A percentile compares a stretch with the other conserved stretches of the same genome.
Evolutionary conservation across 805 yeast species (phyloP).

Genomic region (Metschnikowia gelsemii): DNA sequence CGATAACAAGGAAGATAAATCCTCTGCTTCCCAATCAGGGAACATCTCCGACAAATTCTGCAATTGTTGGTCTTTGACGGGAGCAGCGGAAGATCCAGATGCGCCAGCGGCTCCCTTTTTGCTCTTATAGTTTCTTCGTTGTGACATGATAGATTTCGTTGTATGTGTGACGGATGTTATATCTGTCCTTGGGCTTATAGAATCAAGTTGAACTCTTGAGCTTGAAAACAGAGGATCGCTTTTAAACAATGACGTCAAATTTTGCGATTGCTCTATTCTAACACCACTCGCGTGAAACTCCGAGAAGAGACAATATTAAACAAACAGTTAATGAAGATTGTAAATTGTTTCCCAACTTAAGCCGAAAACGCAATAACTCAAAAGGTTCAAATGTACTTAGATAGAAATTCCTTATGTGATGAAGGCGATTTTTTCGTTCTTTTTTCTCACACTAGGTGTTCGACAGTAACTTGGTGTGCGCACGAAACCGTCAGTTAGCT

Average conservation of each 20-base stretch:
- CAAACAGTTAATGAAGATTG: not conserved
- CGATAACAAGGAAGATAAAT: slow-evolving; percentile 67
- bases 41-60: slow-evolving; percentile 78
- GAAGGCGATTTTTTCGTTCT: slow-evolving; percentile 10
- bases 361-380: slow-evolving; percentile 3
- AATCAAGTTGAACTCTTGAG: slow-evolving; percentile 5
- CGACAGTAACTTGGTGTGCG: slow-evolving; percentile 17
- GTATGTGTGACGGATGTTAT: slow-evolving; percentile 1
- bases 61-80: slow-evolving; percentile 26
- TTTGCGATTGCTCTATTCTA: slow-evolving; percentile 3
- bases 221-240: slow-evolving; percentile 7
- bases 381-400: slow-evolving; percentile 1
- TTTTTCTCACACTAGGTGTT: slow-evolving; percentile 13
- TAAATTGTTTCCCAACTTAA: slow-evolving; percentile 6
- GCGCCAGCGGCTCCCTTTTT: slow-evolving; percentile 15
- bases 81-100: slow-evolving; percentile 10
- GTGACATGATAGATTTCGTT: slow-evolving; percentile 20
- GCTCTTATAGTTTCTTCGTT: slow-evolving; percentile 20
- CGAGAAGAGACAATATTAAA: not conserved
- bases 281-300: slow-evolving; percentile 7
- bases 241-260: slow-evolving; percentile 9
- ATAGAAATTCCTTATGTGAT: not conserved
- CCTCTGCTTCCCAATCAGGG: slow-evolving; percentile 92
- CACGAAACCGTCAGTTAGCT: slow-evolving; percentile 11
- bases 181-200: slow-evolving; percentile 1